These are phyloP conservation scores for Fistulina hepatica DNA, from an alignment of 1,284 basidiomycete species.

Conservation along the genomic window DNA sequence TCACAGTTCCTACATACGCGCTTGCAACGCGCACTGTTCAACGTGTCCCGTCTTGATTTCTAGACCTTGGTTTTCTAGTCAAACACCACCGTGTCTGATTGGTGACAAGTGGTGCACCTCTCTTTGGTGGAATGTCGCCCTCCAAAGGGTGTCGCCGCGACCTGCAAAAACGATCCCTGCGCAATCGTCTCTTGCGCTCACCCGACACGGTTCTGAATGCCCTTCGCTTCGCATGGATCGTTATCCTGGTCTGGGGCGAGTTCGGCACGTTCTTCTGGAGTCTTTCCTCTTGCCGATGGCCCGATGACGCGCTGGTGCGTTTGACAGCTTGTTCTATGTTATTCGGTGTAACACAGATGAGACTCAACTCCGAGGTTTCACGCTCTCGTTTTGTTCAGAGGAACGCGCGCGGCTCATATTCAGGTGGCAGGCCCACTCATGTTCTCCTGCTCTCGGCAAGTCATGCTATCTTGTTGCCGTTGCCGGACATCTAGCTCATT, in stretches of 20 bases:
- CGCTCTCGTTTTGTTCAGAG: constrained; percentile 4
- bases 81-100: too few species aligned
- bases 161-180: too few species aligned
- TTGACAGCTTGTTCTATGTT: not conserved
- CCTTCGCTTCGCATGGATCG: constrained; percentile 47
- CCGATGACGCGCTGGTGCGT: constrained; percentile 25
- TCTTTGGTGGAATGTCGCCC: too few species aligned
- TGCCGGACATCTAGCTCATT: not conserved
- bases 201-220: constrained; percentile 30
- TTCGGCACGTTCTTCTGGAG: constrained; percentile 42
- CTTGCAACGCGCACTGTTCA: too few species aligned
- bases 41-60: too few species aligned
- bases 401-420: constrained; percentile 10
- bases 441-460: constrained; percentile 51
- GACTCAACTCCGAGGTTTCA: constrained; percentile 10
- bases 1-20: too few species aligned
- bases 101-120: too few species aligned
- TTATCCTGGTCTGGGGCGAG: constrained; percentile 60
- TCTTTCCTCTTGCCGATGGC: constrained; percentile 44
- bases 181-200: too few species aligned
- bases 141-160: too few species aligned
- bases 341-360: not conserved
- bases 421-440: constrained; percentile 30
- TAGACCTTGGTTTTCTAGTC: too few species aligned
- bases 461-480: too few species aligned